phyloP scores from a whole-genome alignment of 2,329 filamentous ascomycete species.

The Monosporascus sp. region DNA sequence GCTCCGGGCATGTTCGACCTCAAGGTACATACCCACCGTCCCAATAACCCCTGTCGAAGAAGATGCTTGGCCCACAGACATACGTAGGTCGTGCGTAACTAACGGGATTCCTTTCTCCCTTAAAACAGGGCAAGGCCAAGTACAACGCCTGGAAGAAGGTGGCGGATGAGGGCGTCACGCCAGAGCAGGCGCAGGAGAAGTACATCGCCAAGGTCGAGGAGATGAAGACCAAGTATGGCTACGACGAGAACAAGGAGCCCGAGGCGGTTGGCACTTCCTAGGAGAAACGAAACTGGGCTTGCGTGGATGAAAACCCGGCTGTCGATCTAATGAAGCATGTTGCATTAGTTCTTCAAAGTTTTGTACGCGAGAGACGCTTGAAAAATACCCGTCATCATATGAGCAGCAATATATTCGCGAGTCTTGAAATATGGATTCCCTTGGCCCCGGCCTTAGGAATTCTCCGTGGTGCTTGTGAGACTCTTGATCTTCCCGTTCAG shows the following conservation, averaged over 20 bases:
- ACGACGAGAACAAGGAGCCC: slow-evolving; percentile 57
- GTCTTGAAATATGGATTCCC: no score
- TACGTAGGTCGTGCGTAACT: not conserved
- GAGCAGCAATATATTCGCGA: no score
- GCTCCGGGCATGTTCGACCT: slow-evolving; percentile 66
- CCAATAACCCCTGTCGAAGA: not conserved
- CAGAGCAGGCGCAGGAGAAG: slow-evolving; percentile 65
- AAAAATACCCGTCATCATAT: no score
- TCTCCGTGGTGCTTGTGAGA: not conserved
- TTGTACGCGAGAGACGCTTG: no score
- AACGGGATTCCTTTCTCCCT: not conserved
- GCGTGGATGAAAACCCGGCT: no score
- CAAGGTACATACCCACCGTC: slow-evolving; percentile 42
- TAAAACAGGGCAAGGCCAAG: slow-evolving; percentile 69
- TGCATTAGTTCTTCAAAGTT: no score
- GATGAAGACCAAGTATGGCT: slow-evolving; percentile 66
- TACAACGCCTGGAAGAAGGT: slow-evolving; percentile 69
- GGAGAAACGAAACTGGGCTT: not conserved
- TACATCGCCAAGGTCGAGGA: slow-evolving; percentile 70
- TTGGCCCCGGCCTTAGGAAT: no score
- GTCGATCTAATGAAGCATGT: no score
- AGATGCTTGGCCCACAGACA: no score
- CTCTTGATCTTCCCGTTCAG: not conserved
- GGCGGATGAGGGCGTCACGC: slow-evolving; percentile 56
- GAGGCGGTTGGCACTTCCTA: slow-evolving; percentile 40